These are phyloP conservation scores for Mallotus japonicus DNA, from an alignment of 441 rosid genomes.

Conservation along the genomic window DNA sequence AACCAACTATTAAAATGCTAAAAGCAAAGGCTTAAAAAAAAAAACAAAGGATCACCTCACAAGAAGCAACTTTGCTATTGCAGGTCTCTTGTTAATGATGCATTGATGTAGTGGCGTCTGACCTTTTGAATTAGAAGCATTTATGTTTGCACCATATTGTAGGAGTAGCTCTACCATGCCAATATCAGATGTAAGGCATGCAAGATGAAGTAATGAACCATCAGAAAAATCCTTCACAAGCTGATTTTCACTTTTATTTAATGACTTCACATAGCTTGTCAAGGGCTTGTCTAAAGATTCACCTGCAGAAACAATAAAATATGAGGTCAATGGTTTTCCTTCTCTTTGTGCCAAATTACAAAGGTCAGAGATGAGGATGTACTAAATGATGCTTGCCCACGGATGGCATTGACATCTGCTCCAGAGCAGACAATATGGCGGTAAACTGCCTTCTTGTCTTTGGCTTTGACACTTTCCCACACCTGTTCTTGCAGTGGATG, in stretches of 20 bases:
- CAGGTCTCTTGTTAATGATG: constrained; percentile 57
- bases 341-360: constrained; percentile 43
- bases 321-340: constrained; percentile 33
- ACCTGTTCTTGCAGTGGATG: constrained; percentile 53
- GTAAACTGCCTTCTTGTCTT: constrained; percentile 84
- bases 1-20: background rate
- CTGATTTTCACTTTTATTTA: constrained; percentile 37
- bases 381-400: constrained; percentile 59
- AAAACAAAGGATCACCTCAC: constrained; percentile 47
- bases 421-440: constrained; percentile 74
- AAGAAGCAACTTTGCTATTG: constrained; percentile 77
- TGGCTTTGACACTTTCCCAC: constrained; percentile 70
- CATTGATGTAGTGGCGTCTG: constrained; percentile 76
- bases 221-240: constrained; percentile 46
- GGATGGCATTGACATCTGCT: constrained; percentile 60
- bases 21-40: background rate
- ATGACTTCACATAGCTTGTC: constrained; percentile 35
- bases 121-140: constrained; percentile 66
- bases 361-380: constrained; percentile 45
- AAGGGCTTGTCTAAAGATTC: constrained; percentile 44
- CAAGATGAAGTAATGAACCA: constrained; percentile 86
- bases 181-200: constrained; percentile 78
- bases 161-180: constrained; percentile 90
- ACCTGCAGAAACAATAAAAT: constrained; percentile 40
- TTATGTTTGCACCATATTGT: constrained; percentile 81